Evolutionary conservation across 1,284 basidiomycete genomes (phyloP), one percentile per base, ranked within the genome.

Genomic region (Naganishia sp.): DNA sequence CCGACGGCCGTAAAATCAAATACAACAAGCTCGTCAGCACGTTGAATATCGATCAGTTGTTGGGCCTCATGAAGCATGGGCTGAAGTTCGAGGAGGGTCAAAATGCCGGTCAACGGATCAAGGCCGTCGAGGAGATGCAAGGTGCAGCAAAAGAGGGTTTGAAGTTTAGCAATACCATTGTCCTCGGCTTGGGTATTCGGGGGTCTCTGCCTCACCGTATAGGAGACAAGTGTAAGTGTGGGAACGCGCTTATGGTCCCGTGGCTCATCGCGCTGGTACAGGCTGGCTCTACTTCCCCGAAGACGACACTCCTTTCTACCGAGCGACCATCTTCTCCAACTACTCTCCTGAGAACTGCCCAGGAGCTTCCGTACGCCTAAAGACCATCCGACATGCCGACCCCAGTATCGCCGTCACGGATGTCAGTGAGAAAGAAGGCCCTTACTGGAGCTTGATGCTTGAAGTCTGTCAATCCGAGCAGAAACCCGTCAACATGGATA

Each of bases 281-380:
- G 64, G 64, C 55, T 69, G 75, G 75, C 69, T 78, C 70, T 81
- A 77, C 78, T 81, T 77, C 75, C 81, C 81, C 48, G 82, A 83
- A 70, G 78, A 81, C 69, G 77, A 83, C 76, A 80, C 80, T 50
- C 83, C 83, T 45, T 84, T 83, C 77, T 84, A 84, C 77, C 80
- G 83, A 50, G 82, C 81, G 18, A 84, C 83, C 66, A 82, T 84
- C 73, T 84, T 84, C 73, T 82, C 81, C 69, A 83, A 83, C 78
- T 84, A 84, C 75, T 82, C 81, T 44, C 82, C 81, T 43, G 77
- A 80, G 78, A 83, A 84, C 75, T 79, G 79, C 66, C 83, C 83
- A 2, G 70, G 77, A 64, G 70, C 71, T 31, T 74, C 77, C 43
- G 74, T 72, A 61, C 76, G 78, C 73, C 78, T 83, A 28, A 77